Evolutionary conservation across 805 yeast genomes (phyloP).

Genomic region (Lipomyces lipofer): DNA sequence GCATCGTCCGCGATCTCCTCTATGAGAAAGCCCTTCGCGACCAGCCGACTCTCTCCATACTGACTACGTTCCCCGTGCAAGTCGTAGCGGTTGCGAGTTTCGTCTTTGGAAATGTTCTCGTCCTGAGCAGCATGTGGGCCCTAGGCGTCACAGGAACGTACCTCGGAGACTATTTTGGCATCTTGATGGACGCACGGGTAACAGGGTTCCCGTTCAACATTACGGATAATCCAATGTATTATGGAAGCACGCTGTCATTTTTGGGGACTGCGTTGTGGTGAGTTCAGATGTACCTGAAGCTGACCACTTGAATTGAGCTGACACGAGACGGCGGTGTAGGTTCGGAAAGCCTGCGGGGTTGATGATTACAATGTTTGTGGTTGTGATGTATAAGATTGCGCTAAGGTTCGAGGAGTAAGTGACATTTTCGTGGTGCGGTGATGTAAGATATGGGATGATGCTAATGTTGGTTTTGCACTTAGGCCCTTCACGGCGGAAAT

Average conservation of each 20-base stretch:
- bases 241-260: conserved; percentile 86
- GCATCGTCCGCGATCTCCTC: conserved; percentile 75
- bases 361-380: conserved; percentile 68
- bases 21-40: conserved; percentile 64
- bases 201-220: conserved; percentile 92
- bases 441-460: neutral
- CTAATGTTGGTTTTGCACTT: no score
- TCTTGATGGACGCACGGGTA: conserved; percentile 86
- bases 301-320: conserved; percentile 28
- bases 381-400: conserved; percentile 79
- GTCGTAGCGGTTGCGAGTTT: conserved; percentile 58
- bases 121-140: conserved; percentile 81
- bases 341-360: conserved; percentile 87
- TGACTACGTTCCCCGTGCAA: conserved; percentile 45
- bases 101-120: conserved; percentile 75
- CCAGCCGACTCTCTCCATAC: conserved; percentile 66
- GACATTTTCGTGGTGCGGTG: neutral
- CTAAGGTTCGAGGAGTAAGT: conserved; percentile 75
- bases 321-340: no score
- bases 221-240: conserved; percentile 93
- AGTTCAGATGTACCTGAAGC: no score
- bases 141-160: conserved; percentile 96
- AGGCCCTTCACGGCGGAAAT: conserved; percentile 89
- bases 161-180: conserved; percentile 97
- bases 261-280: conserved; percentile 86